Percentiles rank a stretch among this genome's conserved stretches.
phyloP scores from a whole-genome alignment of 257 asterid genomes.

The Petunia secreta region DNA sequence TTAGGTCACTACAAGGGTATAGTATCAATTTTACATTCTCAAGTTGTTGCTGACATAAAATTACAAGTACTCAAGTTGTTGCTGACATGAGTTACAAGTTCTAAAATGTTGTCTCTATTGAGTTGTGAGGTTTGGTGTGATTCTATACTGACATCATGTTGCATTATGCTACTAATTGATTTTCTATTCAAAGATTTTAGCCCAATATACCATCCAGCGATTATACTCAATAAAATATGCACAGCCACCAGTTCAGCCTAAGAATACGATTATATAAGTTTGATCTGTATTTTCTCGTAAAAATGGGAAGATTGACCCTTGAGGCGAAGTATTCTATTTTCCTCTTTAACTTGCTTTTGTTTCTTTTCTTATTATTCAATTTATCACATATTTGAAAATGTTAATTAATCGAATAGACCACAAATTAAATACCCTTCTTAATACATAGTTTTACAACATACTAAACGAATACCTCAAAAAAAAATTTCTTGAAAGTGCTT shows the following conservation, averaged over 20 bases:
- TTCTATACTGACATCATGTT: conserved; percentile 27
- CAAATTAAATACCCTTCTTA: too few species aligned
- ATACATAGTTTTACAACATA: too few species aligned
- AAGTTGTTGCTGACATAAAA: conserved; percentile 22
- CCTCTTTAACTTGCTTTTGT: too few species aligned
- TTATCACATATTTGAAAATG: too few species aligned
- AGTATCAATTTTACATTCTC: not conserved
- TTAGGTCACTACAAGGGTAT: conserved; percentile 11
- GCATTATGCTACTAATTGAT: not conserved
- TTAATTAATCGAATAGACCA: too few species aligned
- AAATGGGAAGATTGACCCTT: too few species aligned
- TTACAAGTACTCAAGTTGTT: not conserved
- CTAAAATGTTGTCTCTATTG: conserved; percentile 27
- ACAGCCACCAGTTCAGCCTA: not conserved
- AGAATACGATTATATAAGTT: not conserved
- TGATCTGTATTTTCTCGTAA: too few species aligned
- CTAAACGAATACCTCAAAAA: too few species aligned
- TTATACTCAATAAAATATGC: not conserved
- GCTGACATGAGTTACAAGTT: conserved; percentile 19
- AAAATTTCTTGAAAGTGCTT: too few species aligned
- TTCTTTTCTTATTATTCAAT: too few species aligned
- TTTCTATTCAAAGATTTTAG: conserved; percentile 4
- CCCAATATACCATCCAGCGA: not conserved
- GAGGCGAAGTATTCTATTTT: too few species aligned
- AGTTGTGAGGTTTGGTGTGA: conserved; percentile 26